Evolutionary conservation across 1,284 basidiomycete species (phyloP).

Genomic region (Moesziomyces aphidis): DNA sequence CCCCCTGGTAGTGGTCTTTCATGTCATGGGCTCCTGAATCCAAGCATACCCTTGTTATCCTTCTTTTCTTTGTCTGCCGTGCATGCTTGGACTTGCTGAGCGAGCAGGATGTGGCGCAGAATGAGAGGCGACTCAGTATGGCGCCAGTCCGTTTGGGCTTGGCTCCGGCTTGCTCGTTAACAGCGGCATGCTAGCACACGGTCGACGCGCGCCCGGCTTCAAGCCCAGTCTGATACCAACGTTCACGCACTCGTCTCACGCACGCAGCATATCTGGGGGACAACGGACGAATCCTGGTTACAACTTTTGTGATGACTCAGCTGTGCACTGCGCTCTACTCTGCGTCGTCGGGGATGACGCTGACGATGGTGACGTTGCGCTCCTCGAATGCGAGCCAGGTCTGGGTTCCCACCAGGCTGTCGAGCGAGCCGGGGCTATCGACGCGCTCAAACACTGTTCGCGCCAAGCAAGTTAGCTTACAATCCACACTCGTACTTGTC

Average conservation of each 20-base stretch:
- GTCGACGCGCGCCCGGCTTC: too few species aligned
- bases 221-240: too few species aligned
- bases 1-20: slow-evolving; percentile 43
- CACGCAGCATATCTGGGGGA: too few species aligned
- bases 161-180: too few species aligned
- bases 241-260: too few species aligned
- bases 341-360: slow-evolving; percentile 7
- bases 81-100: background rate
- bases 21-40: slow-evolving; percentile 16
- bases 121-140: too few species aligned
- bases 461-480: background rate
- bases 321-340: background rate
- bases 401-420: slow-evolving; percentile 41
- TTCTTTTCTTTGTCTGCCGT: background rate
- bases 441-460: slow-evolving; percentile 45
- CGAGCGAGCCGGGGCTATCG: slow-evolving; percentile 37
- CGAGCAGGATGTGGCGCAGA: too few species aligned
- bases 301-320: background rate
- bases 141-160: too few species aligned
- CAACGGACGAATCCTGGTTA: too few species aligned
- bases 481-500: background rate
- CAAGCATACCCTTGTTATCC: slow-evolving; percentile 1
- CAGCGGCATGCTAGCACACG: too few species aligned
- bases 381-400: slow-evolving; percentile 49
- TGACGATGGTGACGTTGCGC: slow-evolving; percentile 47